These are phyloP conservation scores for Metarhizium guizhouense DNA, from an alignment of 2,329 filamentous ascomycete genomes.

Conservation along the genomic window DNA sequence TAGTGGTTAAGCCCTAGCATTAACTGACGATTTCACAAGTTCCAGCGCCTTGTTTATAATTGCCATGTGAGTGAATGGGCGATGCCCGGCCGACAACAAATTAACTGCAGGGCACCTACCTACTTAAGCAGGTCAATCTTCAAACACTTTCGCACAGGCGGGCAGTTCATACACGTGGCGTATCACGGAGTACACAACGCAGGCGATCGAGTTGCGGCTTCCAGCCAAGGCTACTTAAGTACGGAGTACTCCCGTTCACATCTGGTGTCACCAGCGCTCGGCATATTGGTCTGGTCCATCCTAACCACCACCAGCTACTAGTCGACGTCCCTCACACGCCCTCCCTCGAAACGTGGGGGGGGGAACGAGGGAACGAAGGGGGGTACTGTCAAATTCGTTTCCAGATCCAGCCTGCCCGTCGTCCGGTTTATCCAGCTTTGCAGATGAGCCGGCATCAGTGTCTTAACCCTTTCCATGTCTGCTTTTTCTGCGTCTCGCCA, in stretches of 20 bases:
- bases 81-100: too few species aligned
- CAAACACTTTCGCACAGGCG: too few species aligned
- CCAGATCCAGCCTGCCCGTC: neutral
- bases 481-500: neutral
- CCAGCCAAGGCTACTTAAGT: too few species aligned
- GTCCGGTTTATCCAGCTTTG: too few species aligned
- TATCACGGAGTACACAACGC: neutral
- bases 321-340: neutral
- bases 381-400: neutral
- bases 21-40: too few species aligned
- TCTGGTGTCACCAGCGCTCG: neutral
- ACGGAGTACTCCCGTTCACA: neutral
- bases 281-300: neutral
- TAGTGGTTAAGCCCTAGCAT: too few species aligned
- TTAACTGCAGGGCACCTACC: too few species aligned
- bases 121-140: too few species aligned
- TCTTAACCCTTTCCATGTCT: neutral
- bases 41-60: too few species aligned
- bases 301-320: neutral
- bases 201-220: too few species aligned
- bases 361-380: neutral
- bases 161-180: too few species aligned
- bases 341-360: neutral
- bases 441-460: neutral
- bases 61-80: too few species aligned